Evolutionary conservation across 2,329 filamentous ascomycete species (phyloP).

Genomic region (Cladosporium sp.): DNA sequence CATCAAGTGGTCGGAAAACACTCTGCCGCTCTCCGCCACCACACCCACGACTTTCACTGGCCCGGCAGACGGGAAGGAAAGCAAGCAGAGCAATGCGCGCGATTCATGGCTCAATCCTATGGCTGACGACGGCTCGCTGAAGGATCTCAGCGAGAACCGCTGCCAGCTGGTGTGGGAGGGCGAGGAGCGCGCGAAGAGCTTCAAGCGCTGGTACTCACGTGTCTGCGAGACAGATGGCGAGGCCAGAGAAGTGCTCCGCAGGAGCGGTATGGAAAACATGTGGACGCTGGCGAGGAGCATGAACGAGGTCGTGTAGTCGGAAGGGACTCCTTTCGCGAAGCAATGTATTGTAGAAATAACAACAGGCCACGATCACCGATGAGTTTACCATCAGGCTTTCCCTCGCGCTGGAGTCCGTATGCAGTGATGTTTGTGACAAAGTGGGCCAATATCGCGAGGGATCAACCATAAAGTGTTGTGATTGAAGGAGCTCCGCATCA

Average conservation of each 20-base stretch:
- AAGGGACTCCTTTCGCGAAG: not conserved
- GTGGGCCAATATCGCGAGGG: not conserved
- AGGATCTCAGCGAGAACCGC: slow-evolving; percentile 78
- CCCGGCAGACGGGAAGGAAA: slow-evolving; percentile 26
- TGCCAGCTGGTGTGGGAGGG: slow-evolving; percentile 89
- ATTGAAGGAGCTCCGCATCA: not conserved
- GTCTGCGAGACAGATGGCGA: slow-evolving; percentile 92
- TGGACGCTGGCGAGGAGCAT: slow-evolving; percentile 81
- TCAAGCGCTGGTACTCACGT: slow-evolving; percentile 84
- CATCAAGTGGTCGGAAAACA: slow-evolving; percentile 92
- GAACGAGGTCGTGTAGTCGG: not conserved
- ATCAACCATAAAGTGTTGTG: not conserved
- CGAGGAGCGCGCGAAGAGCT: slow-evolving; percentile 74
- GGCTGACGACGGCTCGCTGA: slow-evolving; percentile 74
- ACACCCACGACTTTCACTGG: slow-evolving; percentile 35
- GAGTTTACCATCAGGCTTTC: not conserved
- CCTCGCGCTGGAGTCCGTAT: not conserved
- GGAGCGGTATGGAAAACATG: slow-evolving; percentile 91
- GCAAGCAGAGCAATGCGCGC: slow-evolving; percentile 43
- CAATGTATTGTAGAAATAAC: not conserved
- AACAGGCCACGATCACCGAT: not conserved
- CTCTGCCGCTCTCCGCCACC: slow-evolving; percentile 58
- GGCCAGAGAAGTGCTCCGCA: slow-evolving; percentile 74
- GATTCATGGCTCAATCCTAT: slow-evolving; percentile 72
- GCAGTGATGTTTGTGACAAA: not conserved